Evolutionary conservation across 345 rosid species (phyloP), one percentile per base, ranked within the genome.

Genomic region (Nasturtium officinale): DNA sequence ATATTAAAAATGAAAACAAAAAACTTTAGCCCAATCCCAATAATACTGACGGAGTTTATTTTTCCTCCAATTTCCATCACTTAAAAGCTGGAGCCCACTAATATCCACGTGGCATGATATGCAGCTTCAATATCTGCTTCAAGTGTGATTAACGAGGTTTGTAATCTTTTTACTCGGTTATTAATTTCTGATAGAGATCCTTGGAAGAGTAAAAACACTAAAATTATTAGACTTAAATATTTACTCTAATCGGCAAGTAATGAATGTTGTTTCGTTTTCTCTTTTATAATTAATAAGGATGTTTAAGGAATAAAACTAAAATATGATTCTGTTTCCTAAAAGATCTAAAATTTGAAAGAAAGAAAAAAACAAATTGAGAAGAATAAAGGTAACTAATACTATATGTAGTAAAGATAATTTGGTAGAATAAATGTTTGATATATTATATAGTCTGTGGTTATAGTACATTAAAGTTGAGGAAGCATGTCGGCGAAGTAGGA

Each of bases 401-500:
- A n/a, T n/a, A n/a, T n/a, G n/a, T n/a, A n/a, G n/a, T n/a, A n/a
- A n/a, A n/a, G n/a, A n/a, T n/a, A n/a, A n/a, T n/a, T n/a, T n/a
- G n/a, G n/a, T n/a, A n/a, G n/a, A n/a, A n/a, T n/a, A n/a, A n/a
- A n/a, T n/a, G n/a, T n/a, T n/a, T n/a, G n/a, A n/a, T 50, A 0
- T 37, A 1, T 16, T 18, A 57, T 66, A 51, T 17, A 9, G 11
- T 9, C 43, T 46, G 78, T 57, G 61, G 54, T 47, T 9, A 47
- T n/a, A n/a, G n/a, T n/a, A n/a, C 33, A 18, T 57, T 35, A 8
- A 38, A 50, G 53, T 51, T 73, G 59, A 67, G 79, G 79, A 75
- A 75, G 74, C 69, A 75, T 75, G 74, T 75, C 74, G 79, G 78
- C 73, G 37, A 75, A 75, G 69, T 12, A 68, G 25, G 51, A 16